Base-by-base conservation (phyloP, 2,329 filamentous ascomycete genomes). In the Xylariaceae sp. region DNA sequence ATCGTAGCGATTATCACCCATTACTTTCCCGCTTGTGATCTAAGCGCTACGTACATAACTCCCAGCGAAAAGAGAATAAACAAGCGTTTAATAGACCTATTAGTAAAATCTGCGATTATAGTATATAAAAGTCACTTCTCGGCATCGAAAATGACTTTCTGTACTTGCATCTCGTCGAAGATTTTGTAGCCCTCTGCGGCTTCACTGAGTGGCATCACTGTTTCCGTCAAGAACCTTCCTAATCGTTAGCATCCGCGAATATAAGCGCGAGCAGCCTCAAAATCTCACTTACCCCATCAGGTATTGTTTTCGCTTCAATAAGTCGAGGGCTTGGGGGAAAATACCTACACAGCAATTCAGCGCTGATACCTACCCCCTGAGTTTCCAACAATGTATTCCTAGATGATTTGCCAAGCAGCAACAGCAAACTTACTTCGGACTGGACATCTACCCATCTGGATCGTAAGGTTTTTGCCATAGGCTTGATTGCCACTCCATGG, bases 111-210 rank as follows among this genome's bases (percentile, higher is more conserved):
- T n/a, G n/a, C n/a, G n/a, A n/a, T n/a, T n/a, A n/a, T n/a, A n/a
- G n/a, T n/a, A n/a, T n/a, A n/a, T n/a, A n/a, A n/a, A n/a, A n/a
- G 15, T 41, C 43, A 57, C 43, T 45, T 57, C 16, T 59, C 53
- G 4, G 57, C 57, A 41, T 59, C 53, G 58, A 81, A 81, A 7
- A 82, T 75, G 10, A 82, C 77, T 68, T 82, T 82, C 56, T 81
- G 79, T 7, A 75, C 78, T 59, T 77, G 74, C 78, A 80, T 81
- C 21, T 76, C 74, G 63, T 82, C 78, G 60, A 82, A 82, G 23
- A 82, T 66, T 16, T 80, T 77, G 62, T 82, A 82, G n/a, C 76
- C 79, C 63, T 81, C 76, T 10, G 77, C 72, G 0, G 78, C 80
- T 58, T 80, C 68, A 18, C 73, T 76, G 36, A 82, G 65, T 6